Conservation (phyloP, 305 asterid genomes). For the Fraxinus xanthoxyloides region DNA sequence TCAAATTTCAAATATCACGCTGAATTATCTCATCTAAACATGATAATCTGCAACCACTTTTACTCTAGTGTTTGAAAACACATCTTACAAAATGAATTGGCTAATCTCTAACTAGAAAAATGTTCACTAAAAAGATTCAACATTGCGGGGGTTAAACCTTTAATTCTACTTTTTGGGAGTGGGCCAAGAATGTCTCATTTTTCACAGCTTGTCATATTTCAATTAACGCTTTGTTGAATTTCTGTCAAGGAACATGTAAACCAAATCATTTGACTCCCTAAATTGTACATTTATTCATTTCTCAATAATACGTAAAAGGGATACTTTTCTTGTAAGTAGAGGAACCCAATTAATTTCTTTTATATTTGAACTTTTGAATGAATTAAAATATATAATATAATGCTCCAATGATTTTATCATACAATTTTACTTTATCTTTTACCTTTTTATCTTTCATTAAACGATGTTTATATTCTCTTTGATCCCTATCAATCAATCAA, state of each 20-base stretch:
- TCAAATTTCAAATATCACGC: not conserved
- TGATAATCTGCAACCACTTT: not conserved
- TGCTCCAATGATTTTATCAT: slow-evolving; percentile 45
- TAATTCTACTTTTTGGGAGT: slow-evolving; percentile 10
- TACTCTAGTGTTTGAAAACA: not conserved
- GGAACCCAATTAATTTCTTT: slow-evolving; percentile 39
- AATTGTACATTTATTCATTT: slow-evolving; percentile 21
- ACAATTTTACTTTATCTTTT: slow-evolving; percentile 7
- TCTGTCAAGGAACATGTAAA: slow-evolving; percentile 42
- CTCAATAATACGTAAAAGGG: slow-evolving; percentile 26
- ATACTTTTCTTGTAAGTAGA: slow-evolving; percentile 69
- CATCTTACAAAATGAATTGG: not conserved
- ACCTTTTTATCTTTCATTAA: slow-evolving; percentile 26
- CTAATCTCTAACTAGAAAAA: not conserved
- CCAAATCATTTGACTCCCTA: slow-evolving; percentile 48
- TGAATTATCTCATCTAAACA: not conserved
- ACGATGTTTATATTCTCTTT: slow-evolving; percentile 1
- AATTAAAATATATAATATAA: slow-evolving; percentile 27
- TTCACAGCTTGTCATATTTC: slow-evolving; percentile 25
- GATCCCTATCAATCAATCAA: not conserved
- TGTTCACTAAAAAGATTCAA: not conserved
- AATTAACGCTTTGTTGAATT: slow-evolving; percentile 46
- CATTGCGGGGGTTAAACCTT: not conserved
- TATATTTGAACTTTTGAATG: slow-evolving; percentile 20
- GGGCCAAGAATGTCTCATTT: slow-evolving; percentile 38